Conservation (phyloP, 2,329 filamentous ascomycete genomes). For the Aspergillus phoenicis region DNA sequence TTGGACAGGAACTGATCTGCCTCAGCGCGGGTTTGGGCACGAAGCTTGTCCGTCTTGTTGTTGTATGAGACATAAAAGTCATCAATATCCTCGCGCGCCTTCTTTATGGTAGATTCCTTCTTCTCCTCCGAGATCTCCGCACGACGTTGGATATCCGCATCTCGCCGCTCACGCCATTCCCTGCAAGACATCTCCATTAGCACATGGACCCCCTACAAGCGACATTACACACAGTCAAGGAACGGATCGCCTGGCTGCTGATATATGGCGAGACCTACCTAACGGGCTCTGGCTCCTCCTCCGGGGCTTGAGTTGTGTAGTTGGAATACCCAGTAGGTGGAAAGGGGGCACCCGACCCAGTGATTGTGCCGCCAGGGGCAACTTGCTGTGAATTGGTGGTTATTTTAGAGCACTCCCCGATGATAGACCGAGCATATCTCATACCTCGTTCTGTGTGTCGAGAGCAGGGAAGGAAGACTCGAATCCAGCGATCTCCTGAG, state of each 20-base stretch:
- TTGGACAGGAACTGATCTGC: conserved; percentile 88
- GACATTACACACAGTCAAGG: not conserved
- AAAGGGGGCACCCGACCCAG: conserved; percentile 65
- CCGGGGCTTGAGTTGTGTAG: conserved; percentile 59
- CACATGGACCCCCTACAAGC: not conserved
- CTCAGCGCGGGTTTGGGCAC: conserved; percentile 84
- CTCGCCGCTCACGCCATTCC: conserved; percentile 88
- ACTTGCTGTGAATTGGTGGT: conserved; percentile 57
- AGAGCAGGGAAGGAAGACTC: conserved; percentile 91
- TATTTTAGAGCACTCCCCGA: conserved; percentile 16
- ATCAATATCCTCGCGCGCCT: conserved; percentile 92
- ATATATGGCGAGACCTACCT: conserved; percentile 48
- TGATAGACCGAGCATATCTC: conserved; percentile 16
- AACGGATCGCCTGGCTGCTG: not conserved
- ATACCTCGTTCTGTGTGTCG: conserved; percentile 70
- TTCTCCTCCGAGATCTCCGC: conserved; percentile 79
- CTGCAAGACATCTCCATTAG: conserved; percentile 35
- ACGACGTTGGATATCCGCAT: conserved; percentile 79
- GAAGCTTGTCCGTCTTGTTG: conserved; percentile 91
- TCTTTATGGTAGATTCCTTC: conserved; percentile 82
- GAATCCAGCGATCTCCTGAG: conserved; percentile 62
- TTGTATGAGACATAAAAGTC: conserved; percentile 99
- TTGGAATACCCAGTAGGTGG: conserved; percentile 54
- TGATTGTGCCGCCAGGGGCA: conserved; percentile 77
- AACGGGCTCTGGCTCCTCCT: conserved; percentile 86